Conservation (phyloP, 306 rosid species). For the Cucurbita pepo region DNA sequence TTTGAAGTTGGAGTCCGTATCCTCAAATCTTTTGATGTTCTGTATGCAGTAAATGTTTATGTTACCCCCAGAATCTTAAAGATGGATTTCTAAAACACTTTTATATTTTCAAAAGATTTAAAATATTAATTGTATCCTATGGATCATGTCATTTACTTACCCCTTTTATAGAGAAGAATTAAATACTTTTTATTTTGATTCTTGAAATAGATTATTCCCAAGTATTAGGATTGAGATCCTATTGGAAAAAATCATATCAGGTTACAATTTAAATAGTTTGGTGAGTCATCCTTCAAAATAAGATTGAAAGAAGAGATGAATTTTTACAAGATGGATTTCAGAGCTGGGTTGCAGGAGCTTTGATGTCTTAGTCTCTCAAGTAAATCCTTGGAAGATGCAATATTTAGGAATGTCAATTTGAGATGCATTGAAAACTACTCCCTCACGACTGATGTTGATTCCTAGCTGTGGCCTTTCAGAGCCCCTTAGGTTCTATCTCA, state of each 20-base stretch:
- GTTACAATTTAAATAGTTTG: background rate
- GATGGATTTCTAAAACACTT: background rate
- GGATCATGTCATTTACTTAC: background rate
- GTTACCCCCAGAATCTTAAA: background rate
- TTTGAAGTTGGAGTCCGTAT: constrained; percentile 99
- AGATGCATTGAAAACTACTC: background rate
- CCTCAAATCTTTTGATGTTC: constrained; percentile 21
- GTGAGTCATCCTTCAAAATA: background rate
- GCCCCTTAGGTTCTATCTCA: background rate
- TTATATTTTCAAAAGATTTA: background rate
- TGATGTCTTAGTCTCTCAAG: background rate
- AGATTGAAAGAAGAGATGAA: background rate
- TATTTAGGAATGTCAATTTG: background rate
- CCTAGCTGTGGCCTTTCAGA: background rate
- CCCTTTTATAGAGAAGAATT: background rate
- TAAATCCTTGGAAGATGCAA: background rate
- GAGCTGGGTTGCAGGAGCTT: background rate
- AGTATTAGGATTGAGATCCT: background rate
- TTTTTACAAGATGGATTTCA: background rate
- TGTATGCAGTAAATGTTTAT: background rate
- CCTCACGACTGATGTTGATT: background rate
- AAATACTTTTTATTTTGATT: background rate
- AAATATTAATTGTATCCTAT: background rate
- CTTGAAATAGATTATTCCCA: background rate
- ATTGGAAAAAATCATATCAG: background rate